Percentiles rank a stretch among this genome's conserved stretches.
These are phyloP conservation scores for Colletotrichum sp. DNA, from an alignment of 2,329 filamentous ascomycete species.

Conservation along the genomic window DNA sequence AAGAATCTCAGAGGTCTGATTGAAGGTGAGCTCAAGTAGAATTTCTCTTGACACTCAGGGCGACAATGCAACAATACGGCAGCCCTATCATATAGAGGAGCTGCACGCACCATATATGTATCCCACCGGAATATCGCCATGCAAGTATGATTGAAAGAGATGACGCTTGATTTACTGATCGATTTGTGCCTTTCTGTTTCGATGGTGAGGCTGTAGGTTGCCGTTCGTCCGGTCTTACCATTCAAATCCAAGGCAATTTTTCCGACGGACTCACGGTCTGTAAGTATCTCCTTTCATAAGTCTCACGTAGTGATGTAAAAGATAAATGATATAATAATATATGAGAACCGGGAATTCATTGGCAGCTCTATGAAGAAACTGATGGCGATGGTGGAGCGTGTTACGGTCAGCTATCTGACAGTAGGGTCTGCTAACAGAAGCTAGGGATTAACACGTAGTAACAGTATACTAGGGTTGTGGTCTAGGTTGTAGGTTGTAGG, in stretches of 20 bases:
- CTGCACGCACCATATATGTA: background rate
- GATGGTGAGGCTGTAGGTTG: background rate
- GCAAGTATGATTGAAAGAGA: background rate
- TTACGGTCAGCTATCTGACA: too few species aligned
- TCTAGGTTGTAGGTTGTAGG: too few species aligned
- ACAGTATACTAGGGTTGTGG: too few species aligned
- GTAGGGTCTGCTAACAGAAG: too few species aligned
- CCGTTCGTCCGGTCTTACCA: background rate
- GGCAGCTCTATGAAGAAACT: background rate
- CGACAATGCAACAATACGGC: background rate
- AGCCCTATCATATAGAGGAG: background rate
- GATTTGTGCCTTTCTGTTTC: background rate
- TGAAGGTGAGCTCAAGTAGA: background rate
- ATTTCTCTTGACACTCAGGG: background rate
- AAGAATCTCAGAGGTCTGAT: fast-evolving
- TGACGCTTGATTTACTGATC: background rate
- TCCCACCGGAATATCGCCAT: background rate
- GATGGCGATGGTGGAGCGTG: background rate
- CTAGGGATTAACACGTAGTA: too few species aligned
- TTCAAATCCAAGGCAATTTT: background rate
- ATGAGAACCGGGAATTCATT: fast-evolving
- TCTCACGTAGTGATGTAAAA: fast-evolving
- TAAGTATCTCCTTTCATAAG: background rate
- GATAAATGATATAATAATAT: background rate
- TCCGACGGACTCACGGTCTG: background rate